These are phyloP conservation scores for Myochromella boudieri DNA, from an alignment of 768 basidiomycete genomes.

Conservation along the genomic window DNA sequence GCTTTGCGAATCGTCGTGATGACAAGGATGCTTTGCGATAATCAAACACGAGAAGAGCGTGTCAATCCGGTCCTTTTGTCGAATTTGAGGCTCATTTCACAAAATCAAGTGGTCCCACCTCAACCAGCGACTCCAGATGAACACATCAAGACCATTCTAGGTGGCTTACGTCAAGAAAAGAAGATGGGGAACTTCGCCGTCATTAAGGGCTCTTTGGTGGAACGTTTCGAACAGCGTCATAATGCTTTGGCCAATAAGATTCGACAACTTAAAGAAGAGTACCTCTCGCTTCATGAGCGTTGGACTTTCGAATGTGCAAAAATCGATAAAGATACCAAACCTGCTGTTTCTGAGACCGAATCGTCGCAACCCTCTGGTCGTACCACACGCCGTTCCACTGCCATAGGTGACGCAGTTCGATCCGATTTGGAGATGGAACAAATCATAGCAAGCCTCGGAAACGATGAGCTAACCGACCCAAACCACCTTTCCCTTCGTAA, in stretches of 20 bases:
- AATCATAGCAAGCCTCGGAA: slow-evolving; percentile 91
- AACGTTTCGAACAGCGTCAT: slow-evolving; percentile 56
- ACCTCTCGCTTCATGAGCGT: slow-evolving; percentile 62
- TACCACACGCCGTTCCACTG: slow-evolving; percentile 71
- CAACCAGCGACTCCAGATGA: slow-evolving; percentile 36
- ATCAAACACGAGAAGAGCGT: slow-evolving; percentile 60
- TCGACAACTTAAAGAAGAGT: slow-evolving; percentile 59
- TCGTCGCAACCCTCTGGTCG: slow-evolving; percentile 43
- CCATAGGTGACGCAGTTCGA: slow-evolving; percentile 83
- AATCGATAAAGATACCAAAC: slow-evolving; percentile 61
- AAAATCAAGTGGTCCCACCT: slow-evolving; percentile 26
- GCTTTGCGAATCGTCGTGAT: slow-evolving; percentile 64
- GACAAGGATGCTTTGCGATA: slow-evolving; percentile 58
- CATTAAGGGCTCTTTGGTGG: slow-evolving; percentile 48
- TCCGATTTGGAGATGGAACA: slow-evolving; percentile 97
- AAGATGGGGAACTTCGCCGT: slow-evolving; percentile 37
- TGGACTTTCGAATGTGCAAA: slow-evolving; percentile 73
- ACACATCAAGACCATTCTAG: slow-evolving; percentile 48
- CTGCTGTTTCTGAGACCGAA: slow-evolving; percentile 39
- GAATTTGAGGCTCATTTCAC: slow-evolving; percentile 48
- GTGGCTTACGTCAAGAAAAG: slow-evolving; percentile 31
- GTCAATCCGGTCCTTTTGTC: slow-evolving; percentile 62
- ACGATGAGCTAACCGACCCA: slow-evolving; percentile 92
- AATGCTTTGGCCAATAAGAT: slow-evolving; percentile 52
- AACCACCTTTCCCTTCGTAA: slow-evolving; percentile 84